Base-by-base conservation (phyloP, 176 grass and related monocot genomes). In the Carex kokanica region DNA sequence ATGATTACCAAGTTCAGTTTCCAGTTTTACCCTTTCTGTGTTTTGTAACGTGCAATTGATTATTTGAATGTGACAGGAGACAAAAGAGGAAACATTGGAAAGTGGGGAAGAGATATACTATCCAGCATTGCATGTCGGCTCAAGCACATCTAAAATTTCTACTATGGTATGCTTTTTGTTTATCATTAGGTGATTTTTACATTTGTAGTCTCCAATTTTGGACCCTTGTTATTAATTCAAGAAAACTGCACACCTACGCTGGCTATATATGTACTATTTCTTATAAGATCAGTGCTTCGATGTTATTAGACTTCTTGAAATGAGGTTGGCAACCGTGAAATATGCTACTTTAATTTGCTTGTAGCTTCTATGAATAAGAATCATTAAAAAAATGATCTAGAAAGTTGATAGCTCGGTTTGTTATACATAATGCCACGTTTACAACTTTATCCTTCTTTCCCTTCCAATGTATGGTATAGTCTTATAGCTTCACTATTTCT, bases 91-190 rank as follows among this genome's bases (percentile, higher is more conserved):
- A 78, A 45, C 78, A 40, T 81, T 94, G 58, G 95, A 98, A 86
- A 78, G 86, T 87, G 95, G 95, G 36, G 92, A 94, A 91, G 92
- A 94, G 79, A 98, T 85, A 36, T 98, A 93, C 84, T 98, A 94
- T 93, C 88, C 95, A 81, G 95, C 95, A 89, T 81, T 94, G 64
- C 90, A 94, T 87, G 87, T 98, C 80, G 89, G 78, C 72, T 92
- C 85, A 25, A 84, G 86, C 60, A 87, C 86, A 70, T 91, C 88
- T 29, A 88, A 88, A 64, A 87, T 84, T 23, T 87, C 59, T 80
- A 66, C 89, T 52, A 83, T 98, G 92, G 95, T 98, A 94, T 80
- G 82, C 85, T 83, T 67, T 70, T 80, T 31, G 63, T 8, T 71
- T 86, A 86, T 52, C 10, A 49, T 10, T 49, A 49, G 45, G 18